Evolutionary conservation across 1,284 basidiomycete genomes (phyloP).

Genomic region (Fomes fomentarius): DNA sequence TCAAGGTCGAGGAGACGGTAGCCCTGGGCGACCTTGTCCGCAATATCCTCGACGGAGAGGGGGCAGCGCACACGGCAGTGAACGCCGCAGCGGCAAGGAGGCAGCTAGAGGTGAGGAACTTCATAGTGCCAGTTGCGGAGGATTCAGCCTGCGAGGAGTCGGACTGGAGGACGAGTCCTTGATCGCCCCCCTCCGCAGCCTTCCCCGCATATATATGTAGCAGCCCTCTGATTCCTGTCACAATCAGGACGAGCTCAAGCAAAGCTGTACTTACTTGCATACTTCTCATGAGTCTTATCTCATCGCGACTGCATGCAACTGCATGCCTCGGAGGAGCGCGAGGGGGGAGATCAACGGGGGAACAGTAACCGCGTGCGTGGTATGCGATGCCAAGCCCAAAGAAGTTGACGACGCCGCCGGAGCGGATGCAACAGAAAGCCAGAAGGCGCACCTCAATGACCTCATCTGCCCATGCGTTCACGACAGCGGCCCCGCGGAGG

Average conservation of each 20-base stretch:
- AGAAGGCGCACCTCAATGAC: too few species aligned
- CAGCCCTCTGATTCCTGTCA: too few species aligned
- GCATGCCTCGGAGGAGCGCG: neutral
- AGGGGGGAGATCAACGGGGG: neutral
- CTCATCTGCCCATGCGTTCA: too few species aligned
- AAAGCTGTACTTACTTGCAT: neutral
- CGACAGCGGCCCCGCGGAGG: too few species aligned
- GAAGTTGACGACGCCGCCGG: too few species aligned
- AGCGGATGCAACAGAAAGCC: too few species aligned
- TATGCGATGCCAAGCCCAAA: neutral
- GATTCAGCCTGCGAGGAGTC: neutral
- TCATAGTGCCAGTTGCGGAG: neutral
- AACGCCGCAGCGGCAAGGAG: slow-evolving; percentile 3
- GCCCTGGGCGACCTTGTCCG: slow-evolving; percentile 39
- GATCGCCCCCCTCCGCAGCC: too few species aligned
- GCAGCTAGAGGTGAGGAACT: slow-evolving; percentile 3
- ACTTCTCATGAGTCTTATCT: too few species aligned
- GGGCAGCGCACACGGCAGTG: slow-evolving; percentile 10
- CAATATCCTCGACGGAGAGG: slow-evolving; percentile 34
- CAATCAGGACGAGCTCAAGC: too few species aligned
- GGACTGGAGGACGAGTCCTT: neutral
- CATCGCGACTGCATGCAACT: too few species aligned
- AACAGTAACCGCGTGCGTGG: neutral
- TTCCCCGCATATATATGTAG: neutral
- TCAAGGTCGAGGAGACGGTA: slow-evolving; percentile 52